A percentile compares a stretch with the other conserved stretches of the same genome.
phyloP scores from a whole-genome alignment of 23 red algal genomes.

The Agarophyton chilense region DNA sequence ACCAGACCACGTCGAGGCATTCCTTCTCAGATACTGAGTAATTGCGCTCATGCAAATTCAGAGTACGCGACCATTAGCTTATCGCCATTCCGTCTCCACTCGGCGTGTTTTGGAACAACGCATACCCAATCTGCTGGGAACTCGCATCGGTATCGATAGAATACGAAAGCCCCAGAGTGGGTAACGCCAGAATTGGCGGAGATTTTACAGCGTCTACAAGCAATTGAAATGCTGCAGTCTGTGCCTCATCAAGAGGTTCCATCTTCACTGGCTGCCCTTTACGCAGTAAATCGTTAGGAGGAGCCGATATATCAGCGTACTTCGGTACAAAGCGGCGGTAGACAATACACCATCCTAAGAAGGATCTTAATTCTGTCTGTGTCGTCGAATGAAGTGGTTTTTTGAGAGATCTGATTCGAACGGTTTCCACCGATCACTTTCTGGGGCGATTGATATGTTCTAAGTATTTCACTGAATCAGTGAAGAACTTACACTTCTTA shows the following conservation, averaged over 20 bases:
- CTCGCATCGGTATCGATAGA: slow-evolving; percentile 45
- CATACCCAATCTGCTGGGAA: slow-evolving; percentile 2
- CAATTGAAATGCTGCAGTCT: slow-evolving; percentile 13
- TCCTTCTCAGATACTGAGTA: not conserved
- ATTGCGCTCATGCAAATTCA: not conserved
- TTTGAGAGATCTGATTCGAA: not conserved
- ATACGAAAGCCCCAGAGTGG: not conserved
- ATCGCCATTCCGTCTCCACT: not conserved
- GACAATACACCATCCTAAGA: slow-evolving; percentile 1
- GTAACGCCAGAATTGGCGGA: not conserved
- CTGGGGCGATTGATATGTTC: slow-evolving; percentile 37
- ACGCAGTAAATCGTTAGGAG: not conserved
- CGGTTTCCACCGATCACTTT: not conserved
- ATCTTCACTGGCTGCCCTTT: not conserved
- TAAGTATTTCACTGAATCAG: slow-evolving; percentile 20
- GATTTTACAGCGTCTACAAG: not conserved
- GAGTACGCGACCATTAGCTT: slow-evolving; percentile 1
- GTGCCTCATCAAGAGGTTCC: not conserved
- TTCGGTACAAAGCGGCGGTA: slow-evolving; percentile 21
- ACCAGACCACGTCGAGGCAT: no score
- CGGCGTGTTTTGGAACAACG: slow-evolving; percentile 3
- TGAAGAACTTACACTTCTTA: slow-evolving; percentile 52
- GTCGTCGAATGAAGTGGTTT: not conserved
- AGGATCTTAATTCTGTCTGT: slow-evolving; percentile 25
- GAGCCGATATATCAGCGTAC: not conserved